A percentile compares a stretch with the other conserved stretches of the same genome.
phyloP scores from a whole-genome alignment of 78 protist genomes.

The Planoprotostelium fungivorum region DNA sequence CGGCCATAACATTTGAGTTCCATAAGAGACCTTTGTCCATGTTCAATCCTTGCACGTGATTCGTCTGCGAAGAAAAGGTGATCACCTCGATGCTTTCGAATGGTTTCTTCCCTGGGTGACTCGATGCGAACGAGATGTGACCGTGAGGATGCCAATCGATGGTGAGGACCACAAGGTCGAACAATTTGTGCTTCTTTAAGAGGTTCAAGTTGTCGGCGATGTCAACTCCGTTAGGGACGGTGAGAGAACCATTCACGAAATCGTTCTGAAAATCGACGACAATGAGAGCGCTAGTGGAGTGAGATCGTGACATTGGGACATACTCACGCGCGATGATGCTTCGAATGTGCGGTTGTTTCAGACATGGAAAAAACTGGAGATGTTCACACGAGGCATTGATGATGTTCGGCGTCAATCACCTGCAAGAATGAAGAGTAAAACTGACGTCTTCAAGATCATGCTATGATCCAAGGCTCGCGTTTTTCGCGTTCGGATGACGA shows the following conservation, averaged over 20 bases:
- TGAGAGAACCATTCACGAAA: slow-evolving; percentile 46
- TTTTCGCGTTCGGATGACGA: too few species aligned
- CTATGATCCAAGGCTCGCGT: too few species aligned
- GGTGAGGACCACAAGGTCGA: slow-evolving; percentile 47
- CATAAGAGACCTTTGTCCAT: not conserved
- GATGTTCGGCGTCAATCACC: too few species aligned
- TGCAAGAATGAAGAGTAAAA: too few species aligned
- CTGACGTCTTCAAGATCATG: too few species aligned
- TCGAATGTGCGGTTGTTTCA: too few species aligned
- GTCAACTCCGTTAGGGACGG: slow-evolving; percentile 14
- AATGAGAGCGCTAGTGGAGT: slow-evolving; percentile 24
- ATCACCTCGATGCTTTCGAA: not conserved
- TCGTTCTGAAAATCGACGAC: slow-evolving; percentile 63
- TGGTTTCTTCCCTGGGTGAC: slow-evolving; percentile 13
- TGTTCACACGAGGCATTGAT: too few species aligned
- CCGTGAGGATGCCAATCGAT: slow-evolving; percentile 70
- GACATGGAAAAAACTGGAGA: too few species aligned
- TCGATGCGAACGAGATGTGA: slow-evolving; percentile 69
- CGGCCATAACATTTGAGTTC: slow-evolving; percentile 68
- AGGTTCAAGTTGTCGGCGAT: slow-evolving; percentile 34
- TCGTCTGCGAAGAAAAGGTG: not conserved
- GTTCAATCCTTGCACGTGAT: too few species aligned
- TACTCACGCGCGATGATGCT: too few species aligned
- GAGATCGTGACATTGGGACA: too few species aligned
- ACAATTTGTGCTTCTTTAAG: not conserved